A percentile compares a stretch with the other conserved stretches of the same genome.
Conservation (phyloP, 2,329 filamentous ascomycete species). For the Chalaropsis thielavioides region DNA sequence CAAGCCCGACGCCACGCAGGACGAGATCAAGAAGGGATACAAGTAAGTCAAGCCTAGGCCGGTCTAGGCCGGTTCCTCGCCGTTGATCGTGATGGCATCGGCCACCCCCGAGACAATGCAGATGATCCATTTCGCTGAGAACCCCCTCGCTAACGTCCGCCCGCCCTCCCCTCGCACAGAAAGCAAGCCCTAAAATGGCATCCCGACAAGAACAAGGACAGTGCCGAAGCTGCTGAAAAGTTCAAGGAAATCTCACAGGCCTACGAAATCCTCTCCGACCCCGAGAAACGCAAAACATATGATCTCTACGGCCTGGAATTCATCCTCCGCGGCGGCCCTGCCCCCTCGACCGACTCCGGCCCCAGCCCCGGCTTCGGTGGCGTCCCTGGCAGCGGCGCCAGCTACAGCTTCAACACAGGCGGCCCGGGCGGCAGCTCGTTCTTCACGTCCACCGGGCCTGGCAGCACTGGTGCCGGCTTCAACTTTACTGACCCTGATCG, state of each 20-base stretch:
- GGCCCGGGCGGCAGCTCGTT: background rate
- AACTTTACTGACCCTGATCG: slow-evolving; percentile 69
- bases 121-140: no score
- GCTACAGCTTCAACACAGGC: slow-evolving; percentile 45
- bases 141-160: background rate
- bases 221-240: slow-evolving; percentile 70
- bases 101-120: no score
- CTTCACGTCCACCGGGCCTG: background rate
- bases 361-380: slow-evolving; percentile 36
- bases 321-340: slow-evolving; percentile 62
- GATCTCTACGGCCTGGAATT: slow-evolving; percentile 92
- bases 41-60: slow-evolving; percentile 46
- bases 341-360: slow-evolving; percentile 46
- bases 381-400: slow-evolving; percentile 35
- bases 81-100: no score
- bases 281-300: slow-evolving; percentile 90
- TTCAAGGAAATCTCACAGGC: slow-evolving; percentile 98
- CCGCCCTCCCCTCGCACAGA: slow-evolving; percentile 28
- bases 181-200: slow-evolving; percentile 86
- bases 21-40: slow-evolving; percentile 96
- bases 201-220: slow-evolving; percentile 96
- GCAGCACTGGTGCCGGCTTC: slow-evolving; percentile 42
- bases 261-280: slow-evolving; percentile 94
- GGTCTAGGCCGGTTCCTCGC: no score
- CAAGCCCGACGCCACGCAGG: slow-evolving; percentile 66